Base-by-base conservation (phyloP, 2,329 filamentous ascomycete species). In the Pochonia chlamydosporia region DNA sequence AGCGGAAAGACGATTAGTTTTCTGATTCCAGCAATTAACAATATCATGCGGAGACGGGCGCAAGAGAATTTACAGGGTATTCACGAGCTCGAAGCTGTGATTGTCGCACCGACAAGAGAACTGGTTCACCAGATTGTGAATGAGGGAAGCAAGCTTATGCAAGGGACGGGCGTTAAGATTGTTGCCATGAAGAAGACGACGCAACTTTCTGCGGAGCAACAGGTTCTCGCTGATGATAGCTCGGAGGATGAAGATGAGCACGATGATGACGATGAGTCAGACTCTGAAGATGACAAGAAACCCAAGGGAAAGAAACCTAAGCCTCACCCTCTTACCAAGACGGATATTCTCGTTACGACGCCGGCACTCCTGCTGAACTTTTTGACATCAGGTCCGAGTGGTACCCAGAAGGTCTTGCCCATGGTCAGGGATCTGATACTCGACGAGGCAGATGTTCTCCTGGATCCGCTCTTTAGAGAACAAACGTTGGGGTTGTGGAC, bases 1-100 rank as follows among this genome's bases (percentile, higher is more conserved):
- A 97, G 92, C 63, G 93, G 93, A 39, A 99, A 99, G 73, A 99
- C 93, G 0, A 73, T 99, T 53, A 89, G 90, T 16, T 99, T 96
- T 59, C 68, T 97, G 58, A 87, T 99, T 36, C 91, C 92, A 0
- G 77, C 90, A 3, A 82, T 99, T 56, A 85, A 95, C 60, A 78
- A 80, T 40, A 82, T 95, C 36, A 72, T 88, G 55, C 73, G 76
- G 51, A 69, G 78, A 45, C 69, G 77, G 36, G 71, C 75, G 1
- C 68, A 73, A 33, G 67, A 74, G 55, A 64, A 72, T 4, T 36
- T 61, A 4, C 46, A 57, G 5, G 56, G 54, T 2, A 55, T 62
- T 6, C 76, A 81, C 52, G 66, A 74, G 10, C 69, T 89, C 8
- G 76, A 85, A 57, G 80, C 83, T 0, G 68, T 92, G n/a, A 73